These are phyloP conservation scores for Trichophyton equinum DNA, from an alignment of 2,329 filamentous ascomycete species.

Conservation along the genomic window DNA sequence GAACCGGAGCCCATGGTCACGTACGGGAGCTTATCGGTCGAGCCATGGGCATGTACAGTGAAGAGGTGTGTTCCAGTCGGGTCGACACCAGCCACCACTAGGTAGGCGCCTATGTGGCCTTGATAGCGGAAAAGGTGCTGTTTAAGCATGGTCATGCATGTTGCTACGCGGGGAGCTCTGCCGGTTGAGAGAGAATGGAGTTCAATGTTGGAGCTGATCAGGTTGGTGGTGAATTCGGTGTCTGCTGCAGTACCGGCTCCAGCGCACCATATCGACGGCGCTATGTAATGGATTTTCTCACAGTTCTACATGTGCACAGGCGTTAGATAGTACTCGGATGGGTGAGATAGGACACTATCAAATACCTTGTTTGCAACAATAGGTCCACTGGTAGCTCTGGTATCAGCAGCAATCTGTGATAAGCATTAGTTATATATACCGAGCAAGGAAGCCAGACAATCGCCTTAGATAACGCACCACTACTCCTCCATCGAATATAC, in stretches of 20 bases:
- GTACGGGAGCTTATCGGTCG: conserved; percentile 96
- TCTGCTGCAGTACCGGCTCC: conserved; percentile 95
- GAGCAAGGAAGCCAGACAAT: conserved; percentile 15
- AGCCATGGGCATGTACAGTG: conserved; percentile 96
- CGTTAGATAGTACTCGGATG: background rate
- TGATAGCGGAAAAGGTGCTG: conserved; percentile 99
- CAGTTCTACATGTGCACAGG: conserved; percentile 54
- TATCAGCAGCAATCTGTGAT: conserved; percentile 83
- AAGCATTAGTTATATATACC: background rate
- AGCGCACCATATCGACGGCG: conserved; percentile 97
- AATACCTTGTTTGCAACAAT: conserved; percentile 93
- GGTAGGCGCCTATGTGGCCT: conserved; percentile 92
- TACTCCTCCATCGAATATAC: conserved; percentile 89
- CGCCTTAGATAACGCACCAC: conserved; percentile 45
- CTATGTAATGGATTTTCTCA: conserved; percentile 98
- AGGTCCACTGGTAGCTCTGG: conserved; percentile 87
- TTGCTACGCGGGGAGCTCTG: conserved; percentile 92
- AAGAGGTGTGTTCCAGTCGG: conserved; percentile 91
- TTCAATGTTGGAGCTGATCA: conserved; percentile 98
- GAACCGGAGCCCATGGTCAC: conserved; percentile 98
- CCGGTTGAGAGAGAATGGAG: conserved; percentile 92
- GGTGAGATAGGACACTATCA: background rate
- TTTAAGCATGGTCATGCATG: conserved; percentile 98
- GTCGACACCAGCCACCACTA: conserved; percentile 92
- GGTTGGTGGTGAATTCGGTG: conserved; percentile 95